Conservation (phyloP, 208 protist genomes). For the Acanthamoeba rhysodes region DNA sequence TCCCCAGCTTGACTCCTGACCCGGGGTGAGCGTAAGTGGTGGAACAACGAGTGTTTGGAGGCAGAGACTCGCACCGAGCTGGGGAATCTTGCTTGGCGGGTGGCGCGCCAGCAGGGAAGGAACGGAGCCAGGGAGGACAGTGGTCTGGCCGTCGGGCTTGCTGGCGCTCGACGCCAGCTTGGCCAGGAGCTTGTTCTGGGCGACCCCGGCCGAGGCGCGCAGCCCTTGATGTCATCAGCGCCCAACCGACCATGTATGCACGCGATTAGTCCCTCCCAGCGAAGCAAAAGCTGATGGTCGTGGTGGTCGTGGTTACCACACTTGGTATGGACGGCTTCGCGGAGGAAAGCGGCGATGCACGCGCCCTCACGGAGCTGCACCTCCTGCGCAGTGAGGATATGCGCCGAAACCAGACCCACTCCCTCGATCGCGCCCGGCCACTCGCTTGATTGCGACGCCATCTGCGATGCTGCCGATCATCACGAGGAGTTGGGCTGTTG, state of each 20-base stretch:
- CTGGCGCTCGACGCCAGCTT: neutral
- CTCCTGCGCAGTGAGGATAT: neutral
- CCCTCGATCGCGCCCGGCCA: neutral
- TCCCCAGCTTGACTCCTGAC: slow-evolving; percentile 19
- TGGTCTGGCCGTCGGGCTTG: slow-evolving; percentile 61
- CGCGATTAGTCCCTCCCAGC: too few relatives aligned
- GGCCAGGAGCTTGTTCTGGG: slow-evolving; percentile 45
- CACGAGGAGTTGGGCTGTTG: too few relatives aligned
- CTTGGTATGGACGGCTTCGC: neutral
- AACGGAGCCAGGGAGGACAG: neutral
- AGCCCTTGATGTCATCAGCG: neutral
- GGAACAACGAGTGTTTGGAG: too few relatives aligned
- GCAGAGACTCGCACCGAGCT: neutral
- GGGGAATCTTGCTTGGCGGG: slow-evolving; percentile 7
- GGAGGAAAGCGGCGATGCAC: neutral
- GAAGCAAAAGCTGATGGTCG: neutral
- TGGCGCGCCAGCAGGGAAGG: neutral
- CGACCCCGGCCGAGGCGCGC: neutral
- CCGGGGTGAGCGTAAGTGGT: neutral
- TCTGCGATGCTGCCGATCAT: neutral
- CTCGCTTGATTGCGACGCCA: neutral
- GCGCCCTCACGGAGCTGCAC: slow-evolving; percentile 31
- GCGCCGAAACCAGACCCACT: neutral
- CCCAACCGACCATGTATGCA: neutral
- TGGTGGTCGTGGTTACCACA: neutral